These are phyloP conservation scores for Eucalyptus sp. DNA, from an alignment of 345 rosid species.

Conservation along the genomic window DNA sequence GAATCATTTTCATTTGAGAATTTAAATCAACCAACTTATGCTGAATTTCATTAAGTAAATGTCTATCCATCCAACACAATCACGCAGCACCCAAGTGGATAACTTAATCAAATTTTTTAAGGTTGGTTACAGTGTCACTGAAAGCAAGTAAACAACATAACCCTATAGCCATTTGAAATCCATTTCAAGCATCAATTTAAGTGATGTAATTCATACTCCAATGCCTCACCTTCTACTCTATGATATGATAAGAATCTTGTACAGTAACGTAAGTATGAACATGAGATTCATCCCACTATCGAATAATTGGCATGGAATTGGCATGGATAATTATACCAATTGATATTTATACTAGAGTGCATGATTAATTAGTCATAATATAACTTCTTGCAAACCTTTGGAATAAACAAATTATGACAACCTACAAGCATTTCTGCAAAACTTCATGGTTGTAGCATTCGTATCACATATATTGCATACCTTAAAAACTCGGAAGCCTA, in stretches of 20 bases:
- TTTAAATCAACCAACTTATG: neutral
- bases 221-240: neutral
- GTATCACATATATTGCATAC: neutral
- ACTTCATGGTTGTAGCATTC: neutral
- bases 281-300: neutral
- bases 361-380: neutral
- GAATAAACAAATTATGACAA: neutral
- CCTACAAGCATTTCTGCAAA: neutral
- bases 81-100: neutral
- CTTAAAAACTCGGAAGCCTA: neutral
- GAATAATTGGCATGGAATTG: neutral
- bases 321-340: neutral
- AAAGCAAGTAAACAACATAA: neutral
- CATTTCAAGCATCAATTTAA: neutral
- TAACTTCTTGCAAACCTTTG: neutral
- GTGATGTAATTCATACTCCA: neutral
- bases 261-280: neutral
- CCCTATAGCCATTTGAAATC: neutral
- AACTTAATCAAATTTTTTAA: neutral
- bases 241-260: neutral
- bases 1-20: neutral
- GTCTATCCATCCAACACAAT: neutral
- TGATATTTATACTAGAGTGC: neutral
- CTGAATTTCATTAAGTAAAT: neutral
- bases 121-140: neutral